Evolutionary conservation across 495 filamentous ascomycete genomes (phyloP).

Genomic region (Penicillium verhagenii): DNA sequence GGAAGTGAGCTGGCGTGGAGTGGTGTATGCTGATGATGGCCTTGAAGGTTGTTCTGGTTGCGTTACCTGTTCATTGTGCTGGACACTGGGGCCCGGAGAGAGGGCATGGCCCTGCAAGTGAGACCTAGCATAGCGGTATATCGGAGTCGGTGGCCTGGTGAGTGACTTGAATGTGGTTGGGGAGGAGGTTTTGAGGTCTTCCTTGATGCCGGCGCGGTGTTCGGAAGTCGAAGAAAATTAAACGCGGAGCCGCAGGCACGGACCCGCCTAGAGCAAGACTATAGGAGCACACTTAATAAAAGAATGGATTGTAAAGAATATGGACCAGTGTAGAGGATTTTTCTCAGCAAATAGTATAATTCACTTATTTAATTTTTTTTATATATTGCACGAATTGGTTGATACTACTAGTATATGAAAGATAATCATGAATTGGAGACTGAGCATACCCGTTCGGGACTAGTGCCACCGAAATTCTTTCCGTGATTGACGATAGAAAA

Average conservation of each 20-base stretch:
- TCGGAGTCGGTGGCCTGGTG: background rate
- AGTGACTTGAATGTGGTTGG: constrained; percentile 5
- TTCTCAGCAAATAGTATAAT: background rate
- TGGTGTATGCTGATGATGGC: constrained; percentile 5
- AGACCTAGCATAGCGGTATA: constrained; percentile 33
- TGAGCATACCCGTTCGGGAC: constrained; percentile 21
- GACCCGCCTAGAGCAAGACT: constrained; percentile 21
- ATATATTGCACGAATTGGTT: background rate
- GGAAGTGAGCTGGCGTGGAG: background rate
- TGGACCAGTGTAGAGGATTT: background rate
- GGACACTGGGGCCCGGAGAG: constrained; percentile 18
- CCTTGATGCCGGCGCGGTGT: constrained; percentile 23
- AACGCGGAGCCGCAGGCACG: constrained; percentile 40
- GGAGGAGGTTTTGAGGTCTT: constrained; percentile 8
- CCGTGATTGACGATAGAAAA: constrained; percentile 17
- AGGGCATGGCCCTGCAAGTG: constrained; percentile 34
- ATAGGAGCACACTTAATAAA: background rate
- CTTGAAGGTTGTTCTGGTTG: constrained; percentile 3
- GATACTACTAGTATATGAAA: background rate
- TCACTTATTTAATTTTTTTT: background rate
- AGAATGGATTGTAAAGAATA: background rate
- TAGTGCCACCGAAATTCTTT: constrained; percentile 33
- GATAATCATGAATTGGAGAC: background rate
- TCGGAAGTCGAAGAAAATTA: constrained; percentile 39
- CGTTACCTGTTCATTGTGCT: constrained; percentile 25